Conservation (phyloP, 768 basidiomycete genomes). For the Boletales sp. region DNA sequence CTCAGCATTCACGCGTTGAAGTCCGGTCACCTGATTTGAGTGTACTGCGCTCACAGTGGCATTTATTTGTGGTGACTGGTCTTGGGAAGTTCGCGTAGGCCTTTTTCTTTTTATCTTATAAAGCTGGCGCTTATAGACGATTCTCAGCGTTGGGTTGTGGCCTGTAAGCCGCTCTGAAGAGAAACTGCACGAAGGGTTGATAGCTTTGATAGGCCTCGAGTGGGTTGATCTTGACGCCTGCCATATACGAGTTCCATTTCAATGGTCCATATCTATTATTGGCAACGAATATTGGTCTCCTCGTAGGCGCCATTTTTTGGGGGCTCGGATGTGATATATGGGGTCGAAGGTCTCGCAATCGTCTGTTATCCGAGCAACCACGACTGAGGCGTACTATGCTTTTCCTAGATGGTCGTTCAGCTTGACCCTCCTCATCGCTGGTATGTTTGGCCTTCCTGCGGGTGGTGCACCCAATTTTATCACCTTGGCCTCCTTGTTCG, state of each 20-base stretch:
- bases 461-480: conserved; percentile 45
- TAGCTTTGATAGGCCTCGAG: conserved; percentile 31
- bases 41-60: conserved; percentile 25
- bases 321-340: conserved; percentile 49
- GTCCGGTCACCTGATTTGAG: neutral
- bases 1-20: too few species aligned
- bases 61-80: conserved; percentile 36
- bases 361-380: neutral
- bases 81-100: conserved; percentile 43
- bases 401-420: conserved; percentile 47
- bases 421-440: conserved; percentile 50
- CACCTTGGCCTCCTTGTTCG: conserved; percentile 45
- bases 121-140: neutral
- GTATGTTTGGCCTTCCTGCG: conserved; percentile 50
- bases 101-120: neutral
- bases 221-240: conserved; percentile 45
- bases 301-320: conserved; percentile 51
- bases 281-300: conserved; percentile 50
- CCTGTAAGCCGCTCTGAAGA: conserved; percentile 27
- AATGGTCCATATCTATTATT: conserved; percentile 47
- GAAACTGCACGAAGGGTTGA: neutral
- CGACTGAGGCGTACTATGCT: neutral
- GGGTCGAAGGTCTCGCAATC: conserved; percentile 39
- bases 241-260: conserved; percentile 47
- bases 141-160: conserved; percentile 35